Conservation (phyloP, 306 rosid genomes). For the Quercus robur region DNA sequence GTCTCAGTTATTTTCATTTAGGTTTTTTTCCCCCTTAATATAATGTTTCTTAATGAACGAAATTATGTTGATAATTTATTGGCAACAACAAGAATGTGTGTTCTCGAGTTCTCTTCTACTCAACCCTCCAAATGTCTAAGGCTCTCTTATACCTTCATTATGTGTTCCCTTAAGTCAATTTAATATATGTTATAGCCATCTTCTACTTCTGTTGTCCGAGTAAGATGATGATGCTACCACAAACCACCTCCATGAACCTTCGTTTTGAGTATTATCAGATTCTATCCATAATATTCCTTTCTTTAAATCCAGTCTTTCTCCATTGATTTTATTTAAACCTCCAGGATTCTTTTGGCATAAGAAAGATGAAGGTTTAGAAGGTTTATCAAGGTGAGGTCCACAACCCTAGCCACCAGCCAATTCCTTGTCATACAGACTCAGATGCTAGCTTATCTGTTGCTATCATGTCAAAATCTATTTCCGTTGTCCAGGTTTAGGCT, state of each 20-base stretch:
- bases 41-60: background rate
- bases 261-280: background rate
- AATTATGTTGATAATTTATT: background rate
- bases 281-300: background rate
- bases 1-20: conserved; percentile 5
- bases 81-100: background rate
- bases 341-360: background rate
- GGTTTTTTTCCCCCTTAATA: conserved; percentile 17
- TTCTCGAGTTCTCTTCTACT: too few relatives aligned
- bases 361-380: background rate
- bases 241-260: background rate
- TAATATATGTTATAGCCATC: background rate
- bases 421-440: background rate
- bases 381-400: background rate
- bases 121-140: background rate
- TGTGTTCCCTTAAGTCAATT: background rate
- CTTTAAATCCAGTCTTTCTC: background rate
- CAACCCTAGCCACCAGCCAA: background rate
- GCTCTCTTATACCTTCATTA: background rate
- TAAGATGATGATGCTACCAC: background rate
- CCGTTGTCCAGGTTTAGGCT: background rate
- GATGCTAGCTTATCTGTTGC: background rate
- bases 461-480: background rate
- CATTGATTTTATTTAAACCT: background rate
- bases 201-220: background rate